Base-by-base conservation (phyloP, 495 filamentous ascomycete genomes). In the Trichoderma asperelloides region DNA sequence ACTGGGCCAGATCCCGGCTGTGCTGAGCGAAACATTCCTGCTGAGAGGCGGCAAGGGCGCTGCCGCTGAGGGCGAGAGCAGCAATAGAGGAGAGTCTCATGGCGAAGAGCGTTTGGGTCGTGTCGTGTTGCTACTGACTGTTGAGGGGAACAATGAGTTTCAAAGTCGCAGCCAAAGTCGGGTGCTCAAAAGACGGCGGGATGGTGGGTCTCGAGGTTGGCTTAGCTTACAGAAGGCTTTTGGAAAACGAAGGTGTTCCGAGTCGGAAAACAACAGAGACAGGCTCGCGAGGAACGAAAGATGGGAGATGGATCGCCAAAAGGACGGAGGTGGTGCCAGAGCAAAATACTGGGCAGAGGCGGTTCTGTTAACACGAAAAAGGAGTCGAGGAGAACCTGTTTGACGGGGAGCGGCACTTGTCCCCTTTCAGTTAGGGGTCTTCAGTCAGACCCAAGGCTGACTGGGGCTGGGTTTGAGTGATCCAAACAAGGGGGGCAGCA, bases 1-100 rank as follows among this genome's bases (percentile, higher is more conserved):
- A 67, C 11, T 30, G 33, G 43, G 77, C 73, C 51, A 80, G 71
- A 30, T 75, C 69, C 9, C 28, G 55, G 65, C 76, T 73, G 64
- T 71, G 68, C 49, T 69, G 37, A 40, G 69, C 73, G 23, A 82
- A 67, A 66, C 78, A 81, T 70, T 72, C 69, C 16, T 12, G 28
- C 63, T 64, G 33, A 16, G n/a, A 30, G 3, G 41, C 6, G 57
- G 66, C 55, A 57, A 63, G 37, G 12, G 57, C 57, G 23, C 43
- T 39, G 39, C 43, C 66, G 57, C 57, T 33, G 39, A 57, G 27
- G 65, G 65, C 45, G 27, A 63, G n/a, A 55, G 43, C 55, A 60
- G 55, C 55, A 30, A 21, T 28, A 16, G 23, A 60, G 55, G 55
- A 60, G 55, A 60, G 30, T 21, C n/a, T 60, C 55, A 60, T 60